A percentile compares a stretch with the other conserved stretches of the same genome.
phyloP scores from a whole-genome alignment of 2,329 filamentous ascomycete genomes.

The Macrophomina tecta region DNA sequence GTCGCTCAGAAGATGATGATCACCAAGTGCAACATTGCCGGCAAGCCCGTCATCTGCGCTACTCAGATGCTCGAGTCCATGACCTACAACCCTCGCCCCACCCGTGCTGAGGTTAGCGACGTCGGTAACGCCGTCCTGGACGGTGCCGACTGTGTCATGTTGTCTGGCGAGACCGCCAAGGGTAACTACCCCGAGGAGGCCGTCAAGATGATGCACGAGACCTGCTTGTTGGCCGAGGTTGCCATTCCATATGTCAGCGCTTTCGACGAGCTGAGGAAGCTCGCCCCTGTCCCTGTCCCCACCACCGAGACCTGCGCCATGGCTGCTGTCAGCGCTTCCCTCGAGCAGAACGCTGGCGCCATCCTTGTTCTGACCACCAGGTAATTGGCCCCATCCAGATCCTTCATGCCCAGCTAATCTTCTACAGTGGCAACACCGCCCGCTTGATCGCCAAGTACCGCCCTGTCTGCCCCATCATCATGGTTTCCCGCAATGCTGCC shows the following conservation, averaged over 20 bases:
- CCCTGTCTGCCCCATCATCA: constrained; percentile 98
- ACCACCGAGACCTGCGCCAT: constrained; percentile 95
- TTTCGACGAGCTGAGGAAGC: constrained; percentile 90
- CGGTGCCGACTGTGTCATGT: constrained; percentile 98
- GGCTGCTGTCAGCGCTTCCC: constrained; percentile 91
- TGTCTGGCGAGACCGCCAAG: constrained; percentile 99
- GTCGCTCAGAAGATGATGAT: constrained; percentile 99
- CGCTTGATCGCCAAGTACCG: constrained; percentile 98
- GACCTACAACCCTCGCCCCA: constrained; percentile 99
- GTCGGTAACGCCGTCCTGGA: constrained; percentile 98
- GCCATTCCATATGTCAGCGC: constrained; percentile 96
- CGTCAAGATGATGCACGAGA: constrained; percentile 97
- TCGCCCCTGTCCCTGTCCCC: constrained; percentile 81
- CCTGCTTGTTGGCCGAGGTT: constrained; percentile 94
- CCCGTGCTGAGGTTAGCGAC: constrained; percentile 96
- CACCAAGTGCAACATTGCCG: constrained; percentile 99
- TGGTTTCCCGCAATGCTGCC: constrained; percentile 87
- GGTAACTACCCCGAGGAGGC: constrained; percentile 91
- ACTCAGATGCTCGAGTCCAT: constrained; percentile 99
- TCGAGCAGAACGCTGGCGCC: constrained; percentile 94
- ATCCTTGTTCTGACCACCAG: constrained; percentile 96
- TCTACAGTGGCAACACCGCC: constrained; percentile 79
- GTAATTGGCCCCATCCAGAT: constrained; percentile 49
- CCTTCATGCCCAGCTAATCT: constrained; percentile 32
- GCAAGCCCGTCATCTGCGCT: constrained; percentile 98